Percentiles rank a stretch among this genome's conserved stretches.
These are phyloP conservation scores for Aspergillus intermedius DNA, from an alignment of 2,329 filamentous ascomycete genomes.

Conservation along the genomic window DNA sequence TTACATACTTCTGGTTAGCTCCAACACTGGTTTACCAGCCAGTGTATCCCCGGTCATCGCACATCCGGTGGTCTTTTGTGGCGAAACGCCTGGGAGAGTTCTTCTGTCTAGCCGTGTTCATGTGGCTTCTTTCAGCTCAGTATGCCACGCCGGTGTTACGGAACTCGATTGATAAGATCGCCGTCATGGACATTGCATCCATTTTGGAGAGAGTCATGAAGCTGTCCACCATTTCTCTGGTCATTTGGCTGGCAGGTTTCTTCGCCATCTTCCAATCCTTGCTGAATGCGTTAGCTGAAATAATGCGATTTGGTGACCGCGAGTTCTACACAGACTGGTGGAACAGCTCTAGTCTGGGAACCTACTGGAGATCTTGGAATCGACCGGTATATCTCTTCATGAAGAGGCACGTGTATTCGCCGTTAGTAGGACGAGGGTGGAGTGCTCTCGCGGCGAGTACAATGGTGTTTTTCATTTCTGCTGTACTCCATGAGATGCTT, in stretches of 20 bases:
- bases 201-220: constrained; percentile 90
- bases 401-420: constrained; percentile 86
- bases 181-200: constrained; percentile 68
- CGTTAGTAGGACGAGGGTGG: constrained; percentile 78
- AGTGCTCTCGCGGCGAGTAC: constrained; percentile 63
- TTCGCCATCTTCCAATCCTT: constrained; percentile 93
- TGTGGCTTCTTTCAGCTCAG: constrained; percentile 92
- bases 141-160: constrained; percentile 84
- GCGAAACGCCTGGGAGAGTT: constrained; percentile 74
- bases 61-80: constrained; percentile 83
- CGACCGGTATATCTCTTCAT: constrained; percentile 97
- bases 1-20: constrained; percentile 96
- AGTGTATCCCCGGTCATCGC: constrained; percentile 78
- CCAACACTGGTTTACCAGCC: constrained; percentile 96
- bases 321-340: constrained; percentile 98
- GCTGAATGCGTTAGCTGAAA: constrained; percentile 83
- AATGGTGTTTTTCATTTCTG: constrained; percentile 81
- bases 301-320: constrained; percentile 83
- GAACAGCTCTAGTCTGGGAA: constrained; percentile 80
- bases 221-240: constrained; percentile 85
- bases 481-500: constrained; percentile 81
- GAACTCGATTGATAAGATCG: constrained; percentile 85
- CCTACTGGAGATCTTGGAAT: constrained; percentile 96
- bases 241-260: constrained; percentile 97
- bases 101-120: constrained; percentile 71